Base-by-base conservation (phyloP, 257 asterid species). In the Nicotiana undulata region DNA sequence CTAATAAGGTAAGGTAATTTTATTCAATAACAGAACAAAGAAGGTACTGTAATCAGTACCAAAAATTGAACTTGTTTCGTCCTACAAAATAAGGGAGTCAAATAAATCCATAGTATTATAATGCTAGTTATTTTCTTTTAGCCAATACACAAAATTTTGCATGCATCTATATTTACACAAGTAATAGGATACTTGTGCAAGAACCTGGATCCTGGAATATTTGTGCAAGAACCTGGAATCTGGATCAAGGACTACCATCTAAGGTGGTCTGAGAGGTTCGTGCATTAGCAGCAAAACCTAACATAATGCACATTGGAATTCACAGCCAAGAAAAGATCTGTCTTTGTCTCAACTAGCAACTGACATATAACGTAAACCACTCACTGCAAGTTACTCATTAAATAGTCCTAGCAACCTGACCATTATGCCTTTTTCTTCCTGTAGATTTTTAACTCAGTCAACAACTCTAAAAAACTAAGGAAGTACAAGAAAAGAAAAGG, bases 311-410 rank as follows among this genome's bases (percentile, higher is more conserved):
- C 89, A 79, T 84, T 83, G 89, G 90, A 89, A 86, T 88, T 81
- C 89, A 89, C 87, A 83, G 72, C 90, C 91, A 67, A 40, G 79
- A 83, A 86, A 34, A 67, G 89, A 83, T 81, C 83, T 87, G 92
- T 90, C 92, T 85, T 84, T 86, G 84, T 90, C 97, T 61, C 82
- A 74, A 74, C 56, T 84, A 53, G 60, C 75, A 78, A 88, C 90
- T 84, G 93, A 89, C 90, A 26, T 26, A 88, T 77, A 87, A 75
- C 88, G 89, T 87, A 89, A 86, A 79, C 86, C 88, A 88, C 87
- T 82, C 86, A 67, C 84, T 86, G 90, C 92, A 91, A 87, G 89
- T 85, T 86, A 90, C 86, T 40, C 49, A 40, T 40, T 40, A 40
- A 9, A 87, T 88, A 88, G 88, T 81, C 87, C 52, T 86, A 84